phyloP scores from a whole-genome alignment of 176 grass and related monocot genomes.

The Zizania latifolia region DNA sequence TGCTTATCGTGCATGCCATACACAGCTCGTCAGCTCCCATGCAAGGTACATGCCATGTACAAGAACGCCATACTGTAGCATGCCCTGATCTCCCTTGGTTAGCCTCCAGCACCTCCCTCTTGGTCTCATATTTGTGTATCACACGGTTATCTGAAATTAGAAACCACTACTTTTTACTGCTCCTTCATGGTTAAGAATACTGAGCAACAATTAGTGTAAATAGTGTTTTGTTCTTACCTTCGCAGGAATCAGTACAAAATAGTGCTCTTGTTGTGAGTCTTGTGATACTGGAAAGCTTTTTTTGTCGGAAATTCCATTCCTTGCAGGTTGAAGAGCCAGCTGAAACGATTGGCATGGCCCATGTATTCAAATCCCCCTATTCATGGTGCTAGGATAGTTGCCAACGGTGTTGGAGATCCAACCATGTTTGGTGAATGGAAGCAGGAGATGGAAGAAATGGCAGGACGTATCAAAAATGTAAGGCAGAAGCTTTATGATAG shows the following conservation, averaged over 20 bases:
- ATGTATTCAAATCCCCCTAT: constrained; percentile 96
- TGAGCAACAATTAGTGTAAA: not conserved
- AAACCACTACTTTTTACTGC: not conserved
- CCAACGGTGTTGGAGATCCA: constrained; percentile 82
- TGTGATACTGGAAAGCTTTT: not conserved
- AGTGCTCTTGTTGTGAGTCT: not conserved
- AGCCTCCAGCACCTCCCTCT: no score
- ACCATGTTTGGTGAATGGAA: constrained; percentile 95
- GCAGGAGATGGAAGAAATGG: constrained; percentile 85
- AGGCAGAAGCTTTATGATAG: constrained; percentile 74
- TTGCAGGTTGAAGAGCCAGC: constrained; percentile 90
- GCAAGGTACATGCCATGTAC: not conserved
- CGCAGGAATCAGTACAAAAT: not conserved
- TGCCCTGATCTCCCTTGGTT: no score
- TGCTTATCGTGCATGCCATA: no score
- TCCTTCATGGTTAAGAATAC: not conserved
- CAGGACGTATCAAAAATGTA: constrained; percentile 87
- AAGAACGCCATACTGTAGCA: not conserved
- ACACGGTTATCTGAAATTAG: no score
- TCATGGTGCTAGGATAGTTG: constrained; percentile 86
- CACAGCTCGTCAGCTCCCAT: not conserved
- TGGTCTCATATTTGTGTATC: no score
- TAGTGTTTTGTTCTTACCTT: not conserved
- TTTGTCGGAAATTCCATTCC: not conserved
- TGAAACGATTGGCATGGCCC: constrained; percentile 84